Percentiles rank a stretch among this genome's conserved stretches.
Evolutionary conservation across 2,329 filamentous ascomycete species (phyloP).

Genomic region (Furcasterigmium furcatum): DNA sequence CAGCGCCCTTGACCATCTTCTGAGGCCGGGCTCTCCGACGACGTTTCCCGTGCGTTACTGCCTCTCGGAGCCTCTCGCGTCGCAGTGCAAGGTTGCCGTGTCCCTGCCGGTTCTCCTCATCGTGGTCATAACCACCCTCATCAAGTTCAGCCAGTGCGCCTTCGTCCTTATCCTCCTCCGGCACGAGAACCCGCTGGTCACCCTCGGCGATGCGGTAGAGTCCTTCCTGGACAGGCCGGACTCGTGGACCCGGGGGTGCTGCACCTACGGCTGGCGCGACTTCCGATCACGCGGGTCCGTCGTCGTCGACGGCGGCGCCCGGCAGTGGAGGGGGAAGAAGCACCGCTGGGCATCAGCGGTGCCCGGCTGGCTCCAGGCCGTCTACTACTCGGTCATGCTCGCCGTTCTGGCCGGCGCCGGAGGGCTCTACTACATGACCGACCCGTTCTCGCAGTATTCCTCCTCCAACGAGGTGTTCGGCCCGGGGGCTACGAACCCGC

Average conservation of each 20-base stretch:
- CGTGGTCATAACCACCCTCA: neutral
- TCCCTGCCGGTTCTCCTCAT: neutral
- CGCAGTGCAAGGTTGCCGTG: neutral
- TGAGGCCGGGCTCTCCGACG: neutral
- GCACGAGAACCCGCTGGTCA: neutral
- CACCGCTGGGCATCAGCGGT: neutral
- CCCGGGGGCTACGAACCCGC: neutral
- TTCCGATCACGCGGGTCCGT: no score
- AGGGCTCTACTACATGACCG: neutral
- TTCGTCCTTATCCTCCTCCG: neutral
- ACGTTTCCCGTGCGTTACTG: neutral
- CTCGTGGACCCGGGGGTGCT: neutral
- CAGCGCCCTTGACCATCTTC: neutral
- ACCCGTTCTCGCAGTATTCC: no score
- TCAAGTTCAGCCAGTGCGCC: neutral
- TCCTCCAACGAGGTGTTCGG: no score
- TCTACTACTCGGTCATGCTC: neutral
- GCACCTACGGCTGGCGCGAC: neutral
- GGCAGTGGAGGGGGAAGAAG: neutral
- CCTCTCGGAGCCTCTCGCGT: neutral
- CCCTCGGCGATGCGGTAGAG: slow-evolving; percentile 3
- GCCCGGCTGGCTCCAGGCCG: neutral
- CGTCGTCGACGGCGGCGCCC: neutral
- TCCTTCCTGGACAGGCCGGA: slow-evolving; percentile 1
- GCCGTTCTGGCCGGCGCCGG: neutral